Evolutionary conservation across 163 green algal genomes (phyloP).

Genomic region (Prototheca stagnorum): DNA sequence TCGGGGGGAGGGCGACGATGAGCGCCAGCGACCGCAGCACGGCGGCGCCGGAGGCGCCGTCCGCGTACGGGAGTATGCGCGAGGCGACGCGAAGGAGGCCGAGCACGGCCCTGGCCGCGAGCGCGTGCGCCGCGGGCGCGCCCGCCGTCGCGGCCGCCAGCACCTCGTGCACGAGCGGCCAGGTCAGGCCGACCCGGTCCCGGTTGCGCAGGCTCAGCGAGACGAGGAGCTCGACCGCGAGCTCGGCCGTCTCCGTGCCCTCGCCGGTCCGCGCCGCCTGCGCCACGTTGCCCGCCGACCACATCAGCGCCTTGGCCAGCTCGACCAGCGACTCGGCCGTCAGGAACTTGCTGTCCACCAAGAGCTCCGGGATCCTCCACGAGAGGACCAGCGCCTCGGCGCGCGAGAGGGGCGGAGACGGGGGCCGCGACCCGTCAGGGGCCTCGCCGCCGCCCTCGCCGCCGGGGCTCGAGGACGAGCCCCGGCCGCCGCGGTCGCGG

Average conservation of each 20-base stretch:
- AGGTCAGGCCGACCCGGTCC: constrained; percentile 60
- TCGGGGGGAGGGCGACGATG: constrained; percentile 42
- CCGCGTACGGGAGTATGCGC: constrained; percentile 77
- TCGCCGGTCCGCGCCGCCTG: constrained; percentile 10
- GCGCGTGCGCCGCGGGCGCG: constrained; percentile 10
- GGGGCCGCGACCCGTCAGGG: constrained; percentile 13
- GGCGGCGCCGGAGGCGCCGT: constrained; percentile 60
- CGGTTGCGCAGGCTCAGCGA: constrained; percentile 73
- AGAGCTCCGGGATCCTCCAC: constrained; percentile 72
- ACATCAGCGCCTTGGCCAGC: constrained; percentile 63
- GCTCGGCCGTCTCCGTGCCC: constrained; percentile 56
- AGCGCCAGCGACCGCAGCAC: constrained; percentile 57
- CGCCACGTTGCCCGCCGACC: constrained; percentile 12
- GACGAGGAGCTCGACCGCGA: constrained; percentile 82
- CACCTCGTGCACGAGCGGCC: constrained; percentile 44
- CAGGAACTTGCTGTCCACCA: constrained; percentile 80
- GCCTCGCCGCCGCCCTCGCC: no score
- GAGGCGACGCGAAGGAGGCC: constrained; percentile 72
- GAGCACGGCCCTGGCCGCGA: constrained; percentile 53
- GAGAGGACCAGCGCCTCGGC: no score
- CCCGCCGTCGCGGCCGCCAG: constrained; percentile 24
- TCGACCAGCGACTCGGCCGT: constrained; percentile 33
- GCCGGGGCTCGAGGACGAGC: no score
- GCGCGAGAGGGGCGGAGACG: no score
- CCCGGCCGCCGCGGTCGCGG: no score